Base-by-base conservation (phyloP, 108 stramenopile species). In the Nitzschia sp. region DNA sequence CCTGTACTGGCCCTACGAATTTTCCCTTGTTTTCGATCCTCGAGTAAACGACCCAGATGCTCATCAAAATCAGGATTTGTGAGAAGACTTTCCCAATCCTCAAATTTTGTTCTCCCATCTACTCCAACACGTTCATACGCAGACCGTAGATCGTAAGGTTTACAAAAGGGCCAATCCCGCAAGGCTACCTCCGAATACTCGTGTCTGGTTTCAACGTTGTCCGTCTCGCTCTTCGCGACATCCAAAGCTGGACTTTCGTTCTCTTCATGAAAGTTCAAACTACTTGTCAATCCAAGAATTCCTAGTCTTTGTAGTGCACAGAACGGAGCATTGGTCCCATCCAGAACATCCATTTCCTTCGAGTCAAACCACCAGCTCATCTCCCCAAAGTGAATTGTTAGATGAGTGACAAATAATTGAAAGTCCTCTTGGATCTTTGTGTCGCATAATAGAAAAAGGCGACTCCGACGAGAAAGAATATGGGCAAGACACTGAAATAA, bases 391-490 rank as follows among this genome's bases (percentile, higher is more conserved):
- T 65, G 1, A 17, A 65, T 28, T 22, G 15, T 11, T 17, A 48
- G 21, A 2, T 16, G 0, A 28, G 17, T 35, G 17, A 50, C 21
- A 52, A 50, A 65, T 17, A 27, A 6, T 52, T 65, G 64, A 26
- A 50, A 65, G 27, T 34, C 27, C 26, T 50, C 19, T 21, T 30
- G 26, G 31, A 65, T 65, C 1, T 30, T 30, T 3, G 48, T 48
- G 0, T 65, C 32, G 5, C 28, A 4, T 33, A n/a, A 17, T 26
- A 31, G 1, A 5, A 65, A 15, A 22, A 30, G 16, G 1, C n/a
- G 8, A 33, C 29, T 21, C 19, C 64, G 64, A 0, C 64, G 64
- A 29, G 64, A 48, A 8, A 65, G 64, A 2, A 65, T 31, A 29
- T 27, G 9, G 3, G 47, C 64, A 52, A 65, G 46, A 34, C 64